Base-by-base conservation (phyloP, 2,329 filamentous ascomycete species). In the Diaporthe caulivora region DNA sequence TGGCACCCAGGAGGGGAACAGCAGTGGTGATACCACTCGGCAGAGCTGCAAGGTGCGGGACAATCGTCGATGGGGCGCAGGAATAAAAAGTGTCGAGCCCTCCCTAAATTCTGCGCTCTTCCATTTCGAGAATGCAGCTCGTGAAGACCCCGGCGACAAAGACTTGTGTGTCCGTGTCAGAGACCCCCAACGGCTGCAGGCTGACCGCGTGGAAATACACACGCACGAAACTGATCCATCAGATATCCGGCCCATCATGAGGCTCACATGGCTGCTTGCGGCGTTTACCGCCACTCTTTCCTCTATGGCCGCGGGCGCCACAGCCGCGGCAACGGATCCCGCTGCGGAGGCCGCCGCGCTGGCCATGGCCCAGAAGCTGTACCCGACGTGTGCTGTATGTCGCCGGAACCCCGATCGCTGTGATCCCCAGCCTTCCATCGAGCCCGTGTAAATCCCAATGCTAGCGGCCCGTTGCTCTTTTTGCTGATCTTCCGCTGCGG, bases 51-150 rank as follows among this genome's bases (percentile, higher is more conserved):
- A 40, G 47, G 7, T 40, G 62, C 62, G 62, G 62, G 47, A 67
- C 18, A 40, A 53, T 53, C 62, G 47, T 15, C 8, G 9, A 40
- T 9, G 62, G 44, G 62, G 15, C 8, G 31, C 29, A 53, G 44
- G 62, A 53, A 67, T 67, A 67, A 67, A 67, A 67, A 53, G 29
- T 53, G 62, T 67, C 62, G 47, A 18, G 62, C 62, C 29, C 62
- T 47, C 60, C 29, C 60, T 64, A 17, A 64, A 42, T 49, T 44
- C 60, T 64, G 60, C 62, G 62, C 62, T 53, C 62, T 67, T 67
- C 62, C 62, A 40, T 67, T 67, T 67, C 62, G 62, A 67, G 62
- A 53, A 67, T 67, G 62, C 62, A 67, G 62, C 47, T 53, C 62
- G 62, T 40, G 9, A 47, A 18, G 13, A 49, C 29, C 44, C 44